Evolutionary conservation across 1,139 yeast genomes (phyloP).

Genomic region (Lodderomyces orthopsilosis): DNA sequence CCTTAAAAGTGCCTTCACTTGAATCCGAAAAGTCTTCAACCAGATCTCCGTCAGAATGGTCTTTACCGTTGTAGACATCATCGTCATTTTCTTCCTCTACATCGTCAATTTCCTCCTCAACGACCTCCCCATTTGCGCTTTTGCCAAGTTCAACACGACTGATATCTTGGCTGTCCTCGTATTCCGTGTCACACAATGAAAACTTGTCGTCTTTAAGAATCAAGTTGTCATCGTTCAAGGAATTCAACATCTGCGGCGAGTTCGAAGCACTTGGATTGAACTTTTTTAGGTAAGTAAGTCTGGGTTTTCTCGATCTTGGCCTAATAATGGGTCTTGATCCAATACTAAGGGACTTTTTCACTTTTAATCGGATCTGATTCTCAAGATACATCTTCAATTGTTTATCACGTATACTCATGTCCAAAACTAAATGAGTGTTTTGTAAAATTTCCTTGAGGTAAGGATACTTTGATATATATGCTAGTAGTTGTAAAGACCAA

Average conservation of each 20-base stretch:
- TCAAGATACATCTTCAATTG: constrained; percentile 39
- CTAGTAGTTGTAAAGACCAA: constrained; percentile 88
- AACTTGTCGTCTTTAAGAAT: constrained; percentile 37
- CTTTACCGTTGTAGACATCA: constrained; percentile 10
- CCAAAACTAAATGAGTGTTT: constrained; percentile 59
- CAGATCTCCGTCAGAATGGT: background rate
- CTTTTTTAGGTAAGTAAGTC: constrained; percentile 22
- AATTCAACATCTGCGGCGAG: constrained; percentile 43
- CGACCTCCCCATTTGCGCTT: constrained; percentile 24
- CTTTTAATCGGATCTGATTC: constrained; percentile 34
- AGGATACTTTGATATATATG: constrained; percentile 90
- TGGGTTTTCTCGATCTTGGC: constrained; percentile 33
- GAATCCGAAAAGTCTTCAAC: constrained; percentile 4
- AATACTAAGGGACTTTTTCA: constrained; percentile 30
- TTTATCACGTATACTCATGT: constrained; percentile 51
- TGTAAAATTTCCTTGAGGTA: constrained; percentile 72
- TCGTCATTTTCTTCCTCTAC: constrained; percentile 19
- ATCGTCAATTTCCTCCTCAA: constrained; percentile 18
- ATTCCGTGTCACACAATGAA: constrained; percentile 25
- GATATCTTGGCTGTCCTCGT: constrained; percentile 26
- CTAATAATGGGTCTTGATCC: constrained; percentile 34
- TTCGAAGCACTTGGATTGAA: constrained; percentile 39
- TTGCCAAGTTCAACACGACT: constrained; percentile 13
- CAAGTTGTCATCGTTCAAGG: constrained; percentile 34
- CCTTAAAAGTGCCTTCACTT: constrained; percentile 1